Base-by-base conservation (phyloP, 2,329 filamentous ascomycete genomes). In the Emmonsiellopsis sp. region DNA sequence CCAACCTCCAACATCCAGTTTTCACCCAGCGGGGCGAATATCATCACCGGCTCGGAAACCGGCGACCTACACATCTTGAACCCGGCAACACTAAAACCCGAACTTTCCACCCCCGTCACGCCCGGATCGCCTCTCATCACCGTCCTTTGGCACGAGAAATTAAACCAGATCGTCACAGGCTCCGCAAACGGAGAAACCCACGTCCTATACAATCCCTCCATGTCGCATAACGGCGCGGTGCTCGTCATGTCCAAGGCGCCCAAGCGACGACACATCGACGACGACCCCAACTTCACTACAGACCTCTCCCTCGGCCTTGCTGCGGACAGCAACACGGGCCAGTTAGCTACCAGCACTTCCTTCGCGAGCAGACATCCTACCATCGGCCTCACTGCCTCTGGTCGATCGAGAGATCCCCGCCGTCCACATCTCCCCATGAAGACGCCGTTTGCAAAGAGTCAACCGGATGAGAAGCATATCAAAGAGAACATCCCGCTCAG, bases 121-220 rank as follows among this genome's bases (percentile, higher is more conserved):
- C 85, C 89, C 0, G 86, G 86, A 11, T 87, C 84, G 5, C 81
- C 92, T 1, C 74, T 98, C 7, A 87, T 97, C 57, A 84, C 85
- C 2, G 88, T 95, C 31, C 77, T 87, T 57, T 98, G 93, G 93
- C 92, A 98, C 64, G 79, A 87, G 17, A 95, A 90, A 69, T 83
- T 98, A 65, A 97, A 98, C 67, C 93, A 98, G 66, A 95, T 98
- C 63, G 71, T 97, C 58, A 95, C 92, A 7, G 92, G 91, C 55
- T 96, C 92, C 45, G 89, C 89, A 51, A 95, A 96, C 64, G 84
- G 85, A 53, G 87, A 94, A 69, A 90, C 87, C 0, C 92, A 91
- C 63, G 80, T 97, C 42, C 84, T 98, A 47, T 98, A 93, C 74
- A 92, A 87, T 64, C 93, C 93, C 2, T 81, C 77, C n/a, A 84